Evolutionary conservation across 1,284 basidiomycete genomes (phyloP).

Genomic region (Mrakiaceae sp.): DNA sequence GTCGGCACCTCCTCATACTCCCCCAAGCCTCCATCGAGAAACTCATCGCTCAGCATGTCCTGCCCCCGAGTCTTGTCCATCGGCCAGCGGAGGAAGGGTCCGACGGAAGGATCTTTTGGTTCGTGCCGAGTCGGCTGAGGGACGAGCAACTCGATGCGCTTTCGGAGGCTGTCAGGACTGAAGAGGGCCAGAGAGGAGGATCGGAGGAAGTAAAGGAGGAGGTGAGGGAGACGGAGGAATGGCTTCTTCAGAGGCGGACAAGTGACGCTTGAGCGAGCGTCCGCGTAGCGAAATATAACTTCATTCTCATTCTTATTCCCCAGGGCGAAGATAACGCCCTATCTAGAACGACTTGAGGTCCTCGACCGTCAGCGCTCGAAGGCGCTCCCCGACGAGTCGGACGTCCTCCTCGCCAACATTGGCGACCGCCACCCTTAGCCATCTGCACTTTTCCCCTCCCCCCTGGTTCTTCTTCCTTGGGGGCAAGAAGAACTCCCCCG

Average conservation of each 20-base stretch:
- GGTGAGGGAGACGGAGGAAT: no score
- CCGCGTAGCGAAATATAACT: no score
- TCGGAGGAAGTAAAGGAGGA: no score
- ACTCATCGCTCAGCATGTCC: neutral
- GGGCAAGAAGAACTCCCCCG: conserved; percentile 54
- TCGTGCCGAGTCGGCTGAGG: conserved; percentile 7
- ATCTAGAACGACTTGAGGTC: neutral
- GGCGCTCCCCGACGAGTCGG: conserved; percentile 46
- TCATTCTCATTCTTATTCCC: no score
- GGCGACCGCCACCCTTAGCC: conserved; percentile 70
- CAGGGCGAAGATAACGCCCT: no score
- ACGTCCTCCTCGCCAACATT: conserved; percentile 60
- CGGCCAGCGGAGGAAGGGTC: neutral
- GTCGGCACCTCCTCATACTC: conserved; percentile 9
- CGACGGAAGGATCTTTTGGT: conserved; percentile 12
- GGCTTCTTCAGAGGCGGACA: no score
- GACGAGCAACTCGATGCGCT: conserved; percentile 5
- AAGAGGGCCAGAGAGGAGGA: no score
- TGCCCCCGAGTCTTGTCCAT: conserved; percentile 14
- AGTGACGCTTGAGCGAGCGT: no score
- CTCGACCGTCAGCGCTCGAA: conserved; percentile 37
- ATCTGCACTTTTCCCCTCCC: conserved; percentile 37
- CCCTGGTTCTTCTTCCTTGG: conserved; percentile 22
- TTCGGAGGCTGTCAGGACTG: neutral
- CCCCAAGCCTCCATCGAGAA: neutral